A percentile compares a stretch with the other conserved stretches of the same genome.
These are phyloP conservation scores for Hypoxylon sp. DNA, from an alignment of 2,329 filamentous ascomycete species.

Conservation along the genomic window DNA sequence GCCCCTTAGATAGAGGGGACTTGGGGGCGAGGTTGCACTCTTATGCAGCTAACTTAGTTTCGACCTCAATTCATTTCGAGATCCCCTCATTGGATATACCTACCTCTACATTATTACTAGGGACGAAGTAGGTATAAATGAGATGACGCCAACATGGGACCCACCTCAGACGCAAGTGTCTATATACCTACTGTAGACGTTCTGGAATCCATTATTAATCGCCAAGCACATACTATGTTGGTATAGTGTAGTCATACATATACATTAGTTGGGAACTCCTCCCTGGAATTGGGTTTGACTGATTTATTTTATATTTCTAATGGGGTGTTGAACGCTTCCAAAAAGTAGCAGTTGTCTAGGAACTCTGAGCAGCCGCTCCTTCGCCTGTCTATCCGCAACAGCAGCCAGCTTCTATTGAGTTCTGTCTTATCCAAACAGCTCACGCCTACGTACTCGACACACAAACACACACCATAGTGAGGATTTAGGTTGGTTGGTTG, in stretches of 20 bases:
- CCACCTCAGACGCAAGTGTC: background rate
- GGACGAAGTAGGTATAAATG: background rate
- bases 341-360: slow-evolving; percentile 21
- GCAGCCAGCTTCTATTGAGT: slow-evolving; percentile 24
- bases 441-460: slow-evolving; percentile 16
- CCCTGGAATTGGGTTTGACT: slow-evolving; percentile 24
- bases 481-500: background rate
- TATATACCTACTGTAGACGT: background rate
- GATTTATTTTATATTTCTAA: slow-evolving; percentile 40
- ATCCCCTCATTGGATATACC: background rate
- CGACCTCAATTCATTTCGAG: slow-evolving; percentile 9
- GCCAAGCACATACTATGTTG: background rate
- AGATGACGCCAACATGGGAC: background rate
- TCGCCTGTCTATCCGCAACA: slow-evolving; percentile 24
- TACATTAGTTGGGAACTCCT: slow-evolving; percentile 1
- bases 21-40: background rate
- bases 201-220: background rate
- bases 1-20: background rate
- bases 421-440: slow-evolving; percentile 26
- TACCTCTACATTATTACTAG: background rate
- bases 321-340: slow-evolving; percentile 33
- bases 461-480: slow-evolving; percentile 15
- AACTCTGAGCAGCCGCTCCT: slow-evolving; percentile 17
- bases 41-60: slow-evolving; percentile 33
- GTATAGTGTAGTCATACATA: background rate